phyloP scores from a whole-genome alignment of 176 grass and related monocot species.

The Avena insularis region DNA sequence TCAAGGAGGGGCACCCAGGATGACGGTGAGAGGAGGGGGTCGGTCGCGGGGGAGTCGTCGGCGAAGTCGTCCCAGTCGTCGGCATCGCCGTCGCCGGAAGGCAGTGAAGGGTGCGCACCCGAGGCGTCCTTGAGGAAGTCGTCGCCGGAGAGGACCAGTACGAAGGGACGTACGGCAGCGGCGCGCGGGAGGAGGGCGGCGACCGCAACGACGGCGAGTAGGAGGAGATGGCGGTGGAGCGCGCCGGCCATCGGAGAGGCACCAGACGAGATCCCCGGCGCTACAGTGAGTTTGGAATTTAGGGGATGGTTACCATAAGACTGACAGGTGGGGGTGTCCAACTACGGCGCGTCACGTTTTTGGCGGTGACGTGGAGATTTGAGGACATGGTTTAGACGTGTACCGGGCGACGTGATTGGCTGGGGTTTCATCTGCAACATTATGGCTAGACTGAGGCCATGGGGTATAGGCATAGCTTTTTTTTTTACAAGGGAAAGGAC shows the following conservation, averaged over 20 bases:
- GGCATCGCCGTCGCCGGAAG: constrained; percentile 47
- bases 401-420: constrained; percentile 53
- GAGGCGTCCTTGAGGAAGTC: constrained; percentile 80
- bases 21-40: constrained; percentile 53
- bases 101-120: constrained; percentile 53
- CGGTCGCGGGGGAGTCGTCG: constrained; percentile 49
- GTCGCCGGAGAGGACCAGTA: constrained; percentile 77
- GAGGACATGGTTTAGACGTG: constrained; percentile 36
- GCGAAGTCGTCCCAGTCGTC: constrained; percentile 93
- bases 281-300: neutral
- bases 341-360: neutral
- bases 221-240: constrained; percentile 44
- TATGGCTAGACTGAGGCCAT: too few relatives aligned
- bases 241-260: constrained; percentile 46
- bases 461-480: too few relatives aligned
- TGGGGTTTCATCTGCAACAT: neutral
- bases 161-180: constrained; percentile 58
- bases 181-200: constrained; percentile 38
- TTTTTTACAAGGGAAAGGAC: too few relatives aligned
- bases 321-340: constrained; percentile 47
- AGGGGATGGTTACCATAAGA: neutral
- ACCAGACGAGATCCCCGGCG: constrained; percentile 44
- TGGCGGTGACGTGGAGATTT: constrained; percentile 31
- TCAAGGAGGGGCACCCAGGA: constrained; percentile 83
- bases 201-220: constrained; percentile 29